Evolutionary conservation across 495 filamentous ascomycete genomes (phyloP), one percentile per base, ranked within the genome.

Genomic region (Trichoderma gamsii): DNA sequence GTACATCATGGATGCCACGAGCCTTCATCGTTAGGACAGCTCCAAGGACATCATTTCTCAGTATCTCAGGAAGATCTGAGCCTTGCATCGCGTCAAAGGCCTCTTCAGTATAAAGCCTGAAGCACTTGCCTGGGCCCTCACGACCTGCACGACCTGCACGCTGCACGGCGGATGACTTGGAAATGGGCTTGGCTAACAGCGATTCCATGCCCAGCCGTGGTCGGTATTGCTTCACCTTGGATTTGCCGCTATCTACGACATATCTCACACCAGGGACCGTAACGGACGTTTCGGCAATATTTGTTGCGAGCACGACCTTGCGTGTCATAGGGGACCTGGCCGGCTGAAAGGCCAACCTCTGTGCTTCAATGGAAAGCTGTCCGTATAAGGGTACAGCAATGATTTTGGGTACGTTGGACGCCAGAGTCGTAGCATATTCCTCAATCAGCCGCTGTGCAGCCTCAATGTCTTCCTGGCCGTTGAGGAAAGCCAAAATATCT

Each of bases 261-360:
- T 86, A 92, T 3, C 92, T 86, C 4, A 99, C 92, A 2, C 96
- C 96, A 9, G 94, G 88, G 0, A 99, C 93, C 0, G 96, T 99
- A 66, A 99, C 89, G 1, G 96, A 99, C 0, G 96, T 98, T 73
- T 99, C 96, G 27, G 96, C 96, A 70, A 99, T 97, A 76, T 99
- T 99, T 16, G 96, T 99, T 0, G 93, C 86, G 3, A 99, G 82
- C 13, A 99, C 92, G 9, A 99, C 78, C 72, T 98, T 99, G 49
- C 96, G 85, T 0, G 90, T 96, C 61, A 81, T 83, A 23, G 82
- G 81, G 12, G 86, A 84, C 1, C 91, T 89, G 35, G 92, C 82
- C 7, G 89, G 90, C 29, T 87, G 81, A 74, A 99, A 99, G 29
- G 93, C 91, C 23, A 87, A 83, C 71, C 96, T 91, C 72, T 99